Conservation (phyloP, 2,329 filamentous ascomycete species). For the Cladosporium sp. region DNA sequence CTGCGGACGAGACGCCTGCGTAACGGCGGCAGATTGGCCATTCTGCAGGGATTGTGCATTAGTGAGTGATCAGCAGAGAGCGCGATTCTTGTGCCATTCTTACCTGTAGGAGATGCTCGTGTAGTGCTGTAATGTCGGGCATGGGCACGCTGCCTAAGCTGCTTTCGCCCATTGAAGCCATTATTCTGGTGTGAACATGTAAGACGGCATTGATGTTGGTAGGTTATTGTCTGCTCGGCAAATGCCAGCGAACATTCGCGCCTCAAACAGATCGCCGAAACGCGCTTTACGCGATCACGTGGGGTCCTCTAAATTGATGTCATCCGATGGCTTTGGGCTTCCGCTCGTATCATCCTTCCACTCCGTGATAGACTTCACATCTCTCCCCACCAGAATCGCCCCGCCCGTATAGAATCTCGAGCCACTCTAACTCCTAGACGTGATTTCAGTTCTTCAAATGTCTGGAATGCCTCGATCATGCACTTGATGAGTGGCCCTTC, state of each 20-base stretch:
- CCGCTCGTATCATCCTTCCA: too few relatives aligned
- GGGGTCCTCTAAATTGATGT: not conserved
- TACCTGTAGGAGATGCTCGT: constrained; percentile 21
- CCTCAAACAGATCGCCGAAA: not conserved
- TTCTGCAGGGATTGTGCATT: constrained; percentile 27
- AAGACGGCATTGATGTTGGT: not conserved
- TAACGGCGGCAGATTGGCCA: constrained; percentile 16
- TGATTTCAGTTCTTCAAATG: too few relatives aligned
- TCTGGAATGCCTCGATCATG: too few relatives aligned
- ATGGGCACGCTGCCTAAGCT: constrained; percentile 24
- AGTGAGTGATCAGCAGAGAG: constrained; percentile 13
- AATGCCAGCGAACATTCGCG: not conserved
- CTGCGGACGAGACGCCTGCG: constrained; percentile 12
- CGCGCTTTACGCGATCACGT: not conserved
- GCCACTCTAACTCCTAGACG: too few relatives aligned
- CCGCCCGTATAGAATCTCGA: too few relatives aligned
- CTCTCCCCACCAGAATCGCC: not conserved
- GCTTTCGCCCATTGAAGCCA: constrained; percentile 24
- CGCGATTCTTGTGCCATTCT: not conserved
- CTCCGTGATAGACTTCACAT: not conserved
- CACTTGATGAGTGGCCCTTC: too few relatives aligned
- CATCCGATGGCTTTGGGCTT: not conserved
- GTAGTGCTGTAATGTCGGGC: constrained; percentile 17
- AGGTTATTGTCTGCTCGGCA: not conserved
- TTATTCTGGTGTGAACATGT: not conserved